phyloP scores from a whole-genome alignment of 495 filamentous ascomycete species.

The Lichina pygmaea region DNA sequence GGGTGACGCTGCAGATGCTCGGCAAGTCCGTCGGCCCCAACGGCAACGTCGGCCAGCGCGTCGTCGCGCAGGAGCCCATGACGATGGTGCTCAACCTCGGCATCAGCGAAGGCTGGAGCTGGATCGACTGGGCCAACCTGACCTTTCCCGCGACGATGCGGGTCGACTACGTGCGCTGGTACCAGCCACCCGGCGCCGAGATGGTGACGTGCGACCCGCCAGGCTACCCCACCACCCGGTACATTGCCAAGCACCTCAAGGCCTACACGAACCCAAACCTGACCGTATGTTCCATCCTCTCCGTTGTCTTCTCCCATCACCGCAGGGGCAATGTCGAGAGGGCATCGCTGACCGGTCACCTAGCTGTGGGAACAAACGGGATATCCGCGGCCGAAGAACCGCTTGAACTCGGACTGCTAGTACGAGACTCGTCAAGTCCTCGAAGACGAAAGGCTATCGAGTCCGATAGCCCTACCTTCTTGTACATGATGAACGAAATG shows the following conservation, averaged over 20 bases:
- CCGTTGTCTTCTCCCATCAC: not conserved
- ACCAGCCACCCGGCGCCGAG: conserved; percentile 2
- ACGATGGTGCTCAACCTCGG: conserved; percentile 10
- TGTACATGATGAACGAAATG: no score
- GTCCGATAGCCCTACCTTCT: no score
- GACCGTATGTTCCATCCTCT: not conserved
- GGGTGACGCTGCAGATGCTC: conserved; percentile 6
- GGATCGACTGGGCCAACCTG: conserved; percentile 8
- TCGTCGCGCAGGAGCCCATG: conserved; percentile 11
- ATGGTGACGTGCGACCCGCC: conserved; percentile 4
- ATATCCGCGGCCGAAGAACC: conserved; percentile 12
- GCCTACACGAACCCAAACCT: conserved; percentile 5
- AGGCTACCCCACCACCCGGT: conserved; percentile 4
- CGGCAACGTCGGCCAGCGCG: conserved; percentile 10
- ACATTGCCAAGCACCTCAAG: conserved; percentile 2
- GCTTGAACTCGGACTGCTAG: conserved; percentile 7
- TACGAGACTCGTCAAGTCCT: no score
- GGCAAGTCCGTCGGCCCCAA: conserved; percentile 9
- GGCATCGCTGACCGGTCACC: not conserved
- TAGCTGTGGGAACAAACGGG: conserved; percentile 12
- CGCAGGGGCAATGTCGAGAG: not conserved
- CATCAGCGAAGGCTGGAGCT: conserved; percentile 6
- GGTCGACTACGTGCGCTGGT: conserved; percentile 6
- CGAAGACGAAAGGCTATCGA: no score
- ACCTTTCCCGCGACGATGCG: conserved; percentile 8